Evolutionary conservation across 768 basidiomycete species (phyloP).

Genomic region (Mycena rosella): DNA sequence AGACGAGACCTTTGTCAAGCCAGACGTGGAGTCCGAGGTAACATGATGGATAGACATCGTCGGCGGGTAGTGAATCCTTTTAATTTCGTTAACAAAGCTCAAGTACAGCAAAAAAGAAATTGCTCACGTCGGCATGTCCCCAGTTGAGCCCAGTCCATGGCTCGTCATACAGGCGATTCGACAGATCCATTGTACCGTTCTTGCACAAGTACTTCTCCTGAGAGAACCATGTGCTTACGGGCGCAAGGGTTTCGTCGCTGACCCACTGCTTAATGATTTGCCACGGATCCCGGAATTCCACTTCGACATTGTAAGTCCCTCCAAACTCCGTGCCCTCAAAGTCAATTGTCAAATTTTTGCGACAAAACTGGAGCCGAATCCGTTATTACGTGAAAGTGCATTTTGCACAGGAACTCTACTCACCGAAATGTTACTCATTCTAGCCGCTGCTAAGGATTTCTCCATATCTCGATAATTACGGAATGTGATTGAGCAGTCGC

Average conservation of each 20-base stretch:
- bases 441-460: constrained; percentile 24
- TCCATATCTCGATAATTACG: constrained; percentile 27
- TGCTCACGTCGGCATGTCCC: constrained; percentile 28
- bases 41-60: constrained; percentile 25
- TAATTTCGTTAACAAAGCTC: neutral
- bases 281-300: constrained; percentile 38
- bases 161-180: constrained; percentile 33
- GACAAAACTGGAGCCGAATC: constrained; percentile 26
- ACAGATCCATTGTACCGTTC: constrained; percentile 12
- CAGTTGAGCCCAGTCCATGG: constrained; percentile 32
- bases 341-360: constrained; percentile 2
- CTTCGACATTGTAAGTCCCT: constrained; percentile 24
- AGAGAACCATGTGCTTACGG: constrained; percentile 29
- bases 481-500: constrained; percentile 12
- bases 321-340: constrained; percentile 22
- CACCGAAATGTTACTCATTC: constrained; percentile 25
- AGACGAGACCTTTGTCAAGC: constrained; percentile 39
- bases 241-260: constrained; percentile 26
- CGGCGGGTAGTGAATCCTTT: constrained; percentile 16
- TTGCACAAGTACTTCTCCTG: constrained; percentile 31
- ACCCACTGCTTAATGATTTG: constrained; percentile 31
- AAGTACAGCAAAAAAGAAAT: neutral
- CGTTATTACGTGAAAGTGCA: neutral
- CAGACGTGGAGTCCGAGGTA: constrained; percentile 35
- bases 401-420: neutral